phyloP scores from a whole-genome alignment of 768 basidiomycete species.

The Suillus tomentosus region DNA sequence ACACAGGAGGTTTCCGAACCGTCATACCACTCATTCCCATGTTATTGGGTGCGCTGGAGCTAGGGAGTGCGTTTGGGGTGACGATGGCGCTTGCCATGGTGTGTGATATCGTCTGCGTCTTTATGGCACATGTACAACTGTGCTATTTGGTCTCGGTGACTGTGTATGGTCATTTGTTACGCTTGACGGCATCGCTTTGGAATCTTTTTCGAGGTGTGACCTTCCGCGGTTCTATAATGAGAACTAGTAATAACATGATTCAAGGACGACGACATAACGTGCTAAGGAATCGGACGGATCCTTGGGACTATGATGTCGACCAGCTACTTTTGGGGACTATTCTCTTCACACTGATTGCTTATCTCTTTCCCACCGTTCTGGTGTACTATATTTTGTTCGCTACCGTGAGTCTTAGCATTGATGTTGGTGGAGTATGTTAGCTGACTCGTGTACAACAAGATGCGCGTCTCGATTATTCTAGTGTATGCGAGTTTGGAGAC shows the following conservation, averaged over 20 bases:
- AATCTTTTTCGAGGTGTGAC: constrained; percentile 83
- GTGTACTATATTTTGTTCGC: constrained; percentile 88
- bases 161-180: constrained; percentile 63
- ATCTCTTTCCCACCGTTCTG: constrained; percentile 82
- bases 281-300: constrained; percentile 83
- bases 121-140: constrained; percentile 72
- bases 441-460: constrained; percentile 34
- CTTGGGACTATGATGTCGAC: constrained; percentile 90
- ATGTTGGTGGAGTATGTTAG: not conserved
- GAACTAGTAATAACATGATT: constrained; percentile 4
- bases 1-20: constrained; percentile 22
- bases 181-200: constrained; percentile 70
- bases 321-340: constrained; percentile 95
- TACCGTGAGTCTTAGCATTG: constrained; percentile 38
- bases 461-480: constrained; percentile 54
- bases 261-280: constrained; percentile 88
- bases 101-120: constrained; percentile 63
- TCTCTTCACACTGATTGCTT: constrained; percentile 78
- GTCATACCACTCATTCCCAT: constrained; percentile 31
- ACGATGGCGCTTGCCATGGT: constrained; percentile 69
- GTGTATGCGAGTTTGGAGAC: constrained; percentile 66
- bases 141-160: constrained; percentile 65
- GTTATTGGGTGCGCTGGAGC: constrained; percentile 39
- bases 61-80: constrained; percentile 45
- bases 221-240: not conserved